phyloP scores from a whole-genome alignment of 768 basidiomycete species.

The Lactarius pseudohatsudake region DNA sequence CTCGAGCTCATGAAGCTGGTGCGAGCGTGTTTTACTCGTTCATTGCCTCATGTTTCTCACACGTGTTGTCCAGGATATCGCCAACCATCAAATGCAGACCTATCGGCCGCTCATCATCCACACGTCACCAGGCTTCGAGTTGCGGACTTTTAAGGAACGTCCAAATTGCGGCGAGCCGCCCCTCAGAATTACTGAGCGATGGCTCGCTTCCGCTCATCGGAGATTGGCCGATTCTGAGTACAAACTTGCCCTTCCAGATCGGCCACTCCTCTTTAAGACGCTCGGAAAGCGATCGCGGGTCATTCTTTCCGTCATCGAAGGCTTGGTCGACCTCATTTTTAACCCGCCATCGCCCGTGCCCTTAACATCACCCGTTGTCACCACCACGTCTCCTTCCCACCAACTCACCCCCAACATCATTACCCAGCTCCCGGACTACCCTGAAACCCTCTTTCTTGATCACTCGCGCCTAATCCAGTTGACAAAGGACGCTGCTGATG shows the following conservation, averaged over 20 bases:
- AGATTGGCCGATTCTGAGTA: constrained; percentile 21
- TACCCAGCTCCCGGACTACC: constrained; percentile 48
- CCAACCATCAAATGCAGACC: constrained; percentile 91
- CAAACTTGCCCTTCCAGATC: constrained; percentile 41
- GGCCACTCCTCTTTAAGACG: constrained; percentile 39
- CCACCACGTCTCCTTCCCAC: constrained; percentile 34
- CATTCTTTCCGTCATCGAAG: constrained; percentile 44
- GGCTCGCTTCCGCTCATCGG: constrained; percentile 28
- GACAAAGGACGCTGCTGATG: constrained; percentile 71
- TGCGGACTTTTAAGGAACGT: constrained; percentile 68
- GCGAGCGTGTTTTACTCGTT: constrained; percentile 37
- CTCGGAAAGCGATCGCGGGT: constrained; percentile 28
- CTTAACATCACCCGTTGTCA: constrained; percentile 36
- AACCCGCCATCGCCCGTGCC: constrained; percentile 45
- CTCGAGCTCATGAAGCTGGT: constrained; percentile 95
- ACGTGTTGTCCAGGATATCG: constrained; percentile 71
- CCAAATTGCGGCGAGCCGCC: constrained; percentile 36
- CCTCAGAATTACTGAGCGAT: constrained; percentile 29
- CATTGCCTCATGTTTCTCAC: constrained; percentile 28
- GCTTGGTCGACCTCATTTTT: constrained; percentile 67
- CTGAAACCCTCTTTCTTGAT: constrained; percentile 83
- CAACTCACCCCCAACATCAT: constrained; percentile 32
- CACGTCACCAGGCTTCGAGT: constrained; percentile 76
- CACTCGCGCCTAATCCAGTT: constrained; percentile 63
- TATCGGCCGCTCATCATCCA: constrained; percentile 88